phyloP scores from a whole-genome alignment of 2,329 filamentous ascomycete species.

The Mycosphaerelloides madeirae region DNA sequence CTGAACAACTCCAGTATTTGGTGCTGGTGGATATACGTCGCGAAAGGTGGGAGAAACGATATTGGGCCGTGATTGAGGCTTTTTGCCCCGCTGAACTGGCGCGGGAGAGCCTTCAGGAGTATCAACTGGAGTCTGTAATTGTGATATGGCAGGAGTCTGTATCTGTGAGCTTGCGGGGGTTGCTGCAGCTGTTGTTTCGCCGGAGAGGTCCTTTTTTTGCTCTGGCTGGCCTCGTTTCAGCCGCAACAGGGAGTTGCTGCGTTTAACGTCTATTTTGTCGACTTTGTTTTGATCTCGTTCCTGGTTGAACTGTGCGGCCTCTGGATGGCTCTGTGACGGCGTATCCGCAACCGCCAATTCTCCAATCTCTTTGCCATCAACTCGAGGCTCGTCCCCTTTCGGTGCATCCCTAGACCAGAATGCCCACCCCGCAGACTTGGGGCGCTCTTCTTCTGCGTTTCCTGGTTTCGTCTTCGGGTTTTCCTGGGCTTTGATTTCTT shows the following conservation, averaged over 20 bases:
- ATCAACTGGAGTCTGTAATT: constrained; percentile 28
- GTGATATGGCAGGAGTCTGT: constrained; percentile 19
- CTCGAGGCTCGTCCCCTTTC: constrained; percentile 45
- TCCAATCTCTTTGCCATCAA: constrained; percentile 52
- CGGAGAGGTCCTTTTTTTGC: constrained; percentile 19
- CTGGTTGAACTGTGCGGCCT: constrained; percentile 50
- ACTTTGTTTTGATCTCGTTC: constrained; percentile 22
- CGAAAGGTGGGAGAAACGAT: constrained; percentile 65
- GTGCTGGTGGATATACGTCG: constrained; percentile 56
- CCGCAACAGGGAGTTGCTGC: constrained; percentile 22
- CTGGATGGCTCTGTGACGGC: constrained; percentile 46
- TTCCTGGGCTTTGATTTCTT: constrained; percentile 4
- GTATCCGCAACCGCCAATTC: constrained; percentile 49
- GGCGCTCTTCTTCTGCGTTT: constrained; percentile 17
- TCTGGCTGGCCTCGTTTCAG: constrained; percentile 21
- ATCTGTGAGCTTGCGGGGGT: constrained; percentile 20
- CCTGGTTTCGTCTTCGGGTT: not conserved
- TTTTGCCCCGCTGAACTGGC: constrained; percentile 25
- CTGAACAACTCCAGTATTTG: constrained; percentile 44
- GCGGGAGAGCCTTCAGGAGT: constrained; percentile 20
- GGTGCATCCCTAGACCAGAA: constrained; percentile 67
- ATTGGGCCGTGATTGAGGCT: constrained; percentile 47
- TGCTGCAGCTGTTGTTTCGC: constrained; percentile 18
- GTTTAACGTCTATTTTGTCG: constrained; percentile 15
- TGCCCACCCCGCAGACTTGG: constrained; percentile 64